Conservation (phyloP, 768 basidiomycete species). For the Phylloporus sp. region DNA sequence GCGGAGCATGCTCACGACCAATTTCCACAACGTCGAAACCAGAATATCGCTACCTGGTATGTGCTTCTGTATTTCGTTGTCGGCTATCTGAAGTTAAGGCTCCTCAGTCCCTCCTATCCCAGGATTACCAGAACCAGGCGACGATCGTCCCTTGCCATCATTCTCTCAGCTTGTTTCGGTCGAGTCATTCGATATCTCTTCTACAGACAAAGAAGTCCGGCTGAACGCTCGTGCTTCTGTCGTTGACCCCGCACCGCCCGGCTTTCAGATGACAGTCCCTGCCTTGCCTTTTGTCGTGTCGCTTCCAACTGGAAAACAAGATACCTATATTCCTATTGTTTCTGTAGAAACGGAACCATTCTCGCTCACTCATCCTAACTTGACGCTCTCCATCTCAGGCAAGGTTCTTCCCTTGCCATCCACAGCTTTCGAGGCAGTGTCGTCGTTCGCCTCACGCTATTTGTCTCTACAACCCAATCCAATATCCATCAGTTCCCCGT, state of each 20-base stretch:
- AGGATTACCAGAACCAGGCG: constrained; percentile 58
- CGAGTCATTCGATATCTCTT: constrained; percentile 47
- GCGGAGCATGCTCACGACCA: constrained; percentile 36
- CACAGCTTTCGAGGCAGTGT: constrained; percentile 39
- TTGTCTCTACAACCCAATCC: constrained; percentile 53
- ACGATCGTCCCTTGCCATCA: constrained; percentile 46
- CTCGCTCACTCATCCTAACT: constrained; percentile 60
- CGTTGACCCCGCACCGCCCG: constrained; percentile 51
- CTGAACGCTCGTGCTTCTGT: constrained; percentile 52
- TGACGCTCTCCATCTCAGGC: constrained; percentile 55
- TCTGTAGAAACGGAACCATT: constrained; percentile 53
- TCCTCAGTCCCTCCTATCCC: constrained; percentile 57
- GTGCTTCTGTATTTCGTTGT: constrained; percentile 20
- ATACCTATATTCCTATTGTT: constrained; percentile 43
- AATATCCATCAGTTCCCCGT: constrained; percentile 52
- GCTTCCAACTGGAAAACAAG: constrained; percentile 33
- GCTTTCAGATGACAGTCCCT: constrained; percentile 48
- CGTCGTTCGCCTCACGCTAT: constrained; percentile 59
- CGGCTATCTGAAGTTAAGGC: constrained; percentile 3
- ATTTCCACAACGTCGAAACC: constrained; percentile 43
- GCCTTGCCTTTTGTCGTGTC: constrained; percentile 59
- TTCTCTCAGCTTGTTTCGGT: constrained; percentile 58
- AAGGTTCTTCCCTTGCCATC: constrained; percentile 50
- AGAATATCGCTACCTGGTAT: constrained; percentile 49
- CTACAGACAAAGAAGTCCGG: constrained; percentile 32